Evolutionary conservation across 768 basidiomycete genomes (phyloP).

Genomic region (Guyanaporus albipodus): DNA sequence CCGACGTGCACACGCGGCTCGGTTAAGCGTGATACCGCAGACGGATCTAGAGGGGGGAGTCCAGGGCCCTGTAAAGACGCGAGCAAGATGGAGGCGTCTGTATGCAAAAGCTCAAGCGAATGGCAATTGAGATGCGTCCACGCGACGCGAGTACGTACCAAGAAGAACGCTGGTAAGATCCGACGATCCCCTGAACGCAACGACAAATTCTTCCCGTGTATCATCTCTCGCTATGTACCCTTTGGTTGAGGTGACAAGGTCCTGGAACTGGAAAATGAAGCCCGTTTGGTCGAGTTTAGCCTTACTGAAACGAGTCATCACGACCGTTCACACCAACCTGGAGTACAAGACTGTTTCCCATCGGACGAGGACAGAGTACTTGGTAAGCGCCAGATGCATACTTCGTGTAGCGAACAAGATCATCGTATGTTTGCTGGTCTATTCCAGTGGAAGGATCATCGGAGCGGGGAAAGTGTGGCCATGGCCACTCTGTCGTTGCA

Average conservation of each 20-base stretch:
- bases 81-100: conserved; percentile 24
- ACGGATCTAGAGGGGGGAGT: conserved; percentile 16
- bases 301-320: too few relatives aligned
- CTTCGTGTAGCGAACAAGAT: conserved; percentile 44
- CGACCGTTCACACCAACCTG: conserved; percentile 32
- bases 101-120: background rate
- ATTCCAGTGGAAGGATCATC: conserved; percentile 29
- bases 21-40: background rate
- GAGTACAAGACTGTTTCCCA: conserved; percentile 42
- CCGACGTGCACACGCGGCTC: conserved; percentile 34
- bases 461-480: conserved; percentile 26
- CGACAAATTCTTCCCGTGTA: conserved; percentile 36
- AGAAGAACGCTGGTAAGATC: conserved; percentile 19
- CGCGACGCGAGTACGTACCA: conserved; percentile 3
- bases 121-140: background rate
- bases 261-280: conserved; percentile 31
- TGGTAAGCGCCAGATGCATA: conserved; percentile 52
- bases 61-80: conserved; percentile 21
- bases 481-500: conserved; percentile 5
- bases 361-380: conserved; percentile 42
- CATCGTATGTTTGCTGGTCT: conserved; percentile 35
- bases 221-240: conserved; percentile 47
- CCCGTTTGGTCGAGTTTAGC: background rate
- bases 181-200: conserved; percentile 40
- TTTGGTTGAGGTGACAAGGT: conserved; percentile 36